Evolutionary conservation across 177 flowering plant genomes (phyloP).

Genomic region (Vitis hybrid): DNA sequence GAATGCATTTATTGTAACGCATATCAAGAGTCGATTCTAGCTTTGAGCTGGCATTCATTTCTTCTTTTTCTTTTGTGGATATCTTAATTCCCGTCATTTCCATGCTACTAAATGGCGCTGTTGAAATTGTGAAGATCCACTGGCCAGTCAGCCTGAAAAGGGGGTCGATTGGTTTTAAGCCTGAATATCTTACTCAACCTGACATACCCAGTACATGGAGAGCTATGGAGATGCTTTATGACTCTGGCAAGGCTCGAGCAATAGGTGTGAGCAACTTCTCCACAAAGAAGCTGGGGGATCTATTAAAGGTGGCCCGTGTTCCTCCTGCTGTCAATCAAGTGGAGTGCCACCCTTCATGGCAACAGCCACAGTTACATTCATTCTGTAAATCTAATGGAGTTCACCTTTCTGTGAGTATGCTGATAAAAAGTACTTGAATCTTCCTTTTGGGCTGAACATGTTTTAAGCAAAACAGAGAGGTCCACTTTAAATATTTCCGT

Average conservation of each 20-base stretch:
- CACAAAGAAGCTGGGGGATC: constrained; percentile 66
- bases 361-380: constrained; percentile 56
- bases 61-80: too few species aligned
- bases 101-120: too few species aligned
- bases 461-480: too few species aligned
- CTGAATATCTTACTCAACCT: constrained; percentile 46
- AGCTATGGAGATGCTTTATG: constrained; percentile 86
- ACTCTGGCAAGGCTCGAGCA: constrained; percentile 82
- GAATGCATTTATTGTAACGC: too few species aligned
- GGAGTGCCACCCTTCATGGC: constrained; percentile 90
- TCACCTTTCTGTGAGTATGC: constrained; percentile 72
- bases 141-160: constrained; percentile 78
- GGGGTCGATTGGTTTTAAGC: constrained; percentile 47
- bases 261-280: constrained; percentile 96
- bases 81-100: too few species aligned
- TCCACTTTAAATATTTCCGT: too few species aligned
- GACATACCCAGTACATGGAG: constrained; percentile 83
- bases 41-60: too few species aligned
- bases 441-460: too few species aligned
- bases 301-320: constrained; percentile 64
- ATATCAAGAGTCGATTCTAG: too few species aligned
- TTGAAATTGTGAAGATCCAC: constrained; percentile 59
- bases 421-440: too few species aligned
- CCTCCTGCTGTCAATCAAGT: constrained; percentile 94
- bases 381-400: constrained; percentile 73